phyloP scores from a whole-genome alignment of 352 stramenopile species.

The Pelagophyceae sp. region DNA sequence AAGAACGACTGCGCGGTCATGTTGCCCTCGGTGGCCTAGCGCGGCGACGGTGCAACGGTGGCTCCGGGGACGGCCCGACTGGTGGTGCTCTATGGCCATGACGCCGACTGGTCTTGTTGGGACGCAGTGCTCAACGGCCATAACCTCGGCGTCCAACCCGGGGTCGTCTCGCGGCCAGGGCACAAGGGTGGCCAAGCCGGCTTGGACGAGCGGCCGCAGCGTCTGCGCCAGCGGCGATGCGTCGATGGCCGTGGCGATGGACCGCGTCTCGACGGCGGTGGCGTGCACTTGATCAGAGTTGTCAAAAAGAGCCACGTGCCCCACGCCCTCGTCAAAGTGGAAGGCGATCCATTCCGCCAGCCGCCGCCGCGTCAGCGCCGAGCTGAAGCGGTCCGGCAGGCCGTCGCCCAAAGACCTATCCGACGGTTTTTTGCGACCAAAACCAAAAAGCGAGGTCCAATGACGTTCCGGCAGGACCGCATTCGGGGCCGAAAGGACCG shows the following conservation, averaged over 20 bases:
- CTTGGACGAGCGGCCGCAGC: neutral
- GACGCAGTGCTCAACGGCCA: too few species aligned
- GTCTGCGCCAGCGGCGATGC: neutral
- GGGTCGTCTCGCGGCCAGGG: slow-evolving; percentile 5
- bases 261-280: neutral
- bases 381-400: too few species aligned
- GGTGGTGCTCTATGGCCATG: too few species aligned
- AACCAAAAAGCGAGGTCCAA: too few species aligned
- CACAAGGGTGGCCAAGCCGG: neutral
- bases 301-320: neutral
- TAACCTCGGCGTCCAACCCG: neutral
- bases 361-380: neutral
- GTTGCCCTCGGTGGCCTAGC: slow-evolving; percentile 1
- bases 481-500: too few species aligned
- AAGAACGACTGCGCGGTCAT: slow-evolving; percentile 7
- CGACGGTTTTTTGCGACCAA: too few species aligned
- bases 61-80: too few species aligned
- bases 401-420: too few species aligned
- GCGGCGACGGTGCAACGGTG: neutral
- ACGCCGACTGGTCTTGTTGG: too few species aligned
- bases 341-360: neutral
- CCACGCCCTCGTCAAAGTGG: neutral
- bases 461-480: too few species aligned
- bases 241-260: neutral
- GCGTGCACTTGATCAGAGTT: neutral